Evolutionary conservation across 768 basidiomycete genomes (phyloP).

Genomic region (Russula ochroleuca): DNA sequence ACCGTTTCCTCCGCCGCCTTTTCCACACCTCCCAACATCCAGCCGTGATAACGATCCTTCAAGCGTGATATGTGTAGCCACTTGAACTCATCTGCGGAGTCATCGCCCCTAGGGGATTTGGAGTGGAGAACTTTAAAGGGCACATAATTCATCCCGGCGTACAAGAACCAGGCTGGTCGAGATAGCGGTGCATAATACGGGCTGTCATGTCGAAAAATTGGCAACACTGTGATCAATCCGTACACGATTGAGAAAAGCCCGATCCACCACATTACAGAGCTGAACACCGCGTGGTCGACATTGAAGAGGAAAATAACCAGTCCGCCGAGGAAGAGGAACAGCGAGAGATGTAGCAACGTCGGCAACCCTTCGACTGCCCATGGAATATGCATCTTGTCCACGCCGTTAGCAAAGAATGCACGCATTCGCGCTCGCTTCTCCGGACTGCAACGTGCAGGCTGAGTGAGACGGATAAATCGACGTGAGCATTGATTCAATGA

Average conservation of each 20-base stretch:
- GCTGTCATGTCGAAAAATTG: background rate
- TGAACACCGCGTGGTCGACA: background rate
- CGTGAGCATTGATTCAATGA: slow-evolving; percentile 4
- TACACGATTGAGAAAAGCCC: too few species aligned
- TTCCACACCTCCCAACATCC: background rate
- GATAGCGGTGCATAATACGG: background rate
- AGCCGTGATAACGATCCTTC: background rate
- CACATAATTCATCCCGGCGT: background rate
- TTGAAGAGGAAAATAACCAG: background rate
- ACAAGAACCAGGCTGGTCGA: background rate
- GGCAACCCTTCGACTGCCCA: background rate
- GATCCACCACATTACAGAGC: background rate
- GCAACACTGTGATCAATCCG: background rate
- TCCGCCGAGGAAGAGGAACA: background rate
- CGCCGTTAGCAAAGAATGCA: background rate
- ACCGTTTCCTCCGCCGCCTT: background rate
- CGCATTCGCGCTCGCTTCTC: slow-evolving; percentile 11
- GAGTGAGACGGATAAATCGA: background rate
- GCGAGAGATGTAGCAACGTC: background rate
- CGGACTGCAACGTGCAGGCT: background rate
- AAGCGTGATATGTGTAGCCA: too few species aligned
- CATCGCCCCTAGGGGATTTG: too few species aligned
- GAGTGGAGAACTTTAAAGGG: background rate
- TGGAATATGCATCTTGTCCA: background rate
- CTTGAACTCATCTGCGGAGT: too few species aligned